Conservation (phyloP, 257 asterid genomes). For the Plectranthus barbatus region DNA sequence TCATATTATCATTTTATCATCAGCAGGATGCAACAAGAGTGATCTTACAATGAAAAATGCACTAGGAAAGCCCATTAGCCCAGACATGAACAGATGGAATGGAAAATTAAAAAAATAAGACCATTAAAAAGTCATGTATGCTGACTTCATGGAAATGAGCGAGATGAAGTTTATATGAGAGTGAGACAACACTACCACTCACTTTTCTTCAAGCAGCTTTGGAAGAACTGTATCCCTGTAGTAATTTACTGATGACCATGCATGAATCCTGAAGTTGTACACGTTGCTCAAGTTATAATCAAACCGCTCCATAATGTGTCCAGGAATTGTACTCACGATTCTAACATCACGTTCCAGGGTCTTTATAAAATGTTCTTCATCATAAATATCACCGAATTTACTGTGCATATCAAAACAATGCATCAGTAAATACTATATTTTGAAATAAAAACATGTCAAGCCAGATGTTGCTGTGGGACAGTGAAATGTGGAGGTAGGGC, state of each 20-base stretch:
- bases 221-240: conserved; percentile 81
- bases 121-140: neutral
- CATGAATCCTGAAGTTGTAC: conserved; percentile 85
- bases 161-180: conserved; percentile 1
- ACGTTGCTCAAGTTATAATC: conserved; percentile 82
- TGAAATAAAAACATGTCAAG: conserved; percentile 10
- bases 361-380: conserved; percentile 68
- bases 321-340: conserved; percentile 61
- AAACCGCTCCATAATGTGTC: conserved; percentile 76
- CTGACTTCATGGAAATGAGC: neutral
- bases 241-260: conserved; percentile 78
- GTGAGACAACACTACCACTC: conserved; percentile 29
- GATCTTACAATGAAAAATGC: neutral
- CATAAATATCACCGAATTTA: conserved; percentile 84
- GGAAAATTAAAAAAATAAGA: neutral
- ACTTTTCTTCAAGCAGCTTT: conserved; percentile 90
- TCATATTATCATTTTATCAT: neutral
- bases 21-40: neutral
- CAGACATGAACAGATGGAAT: neutral
- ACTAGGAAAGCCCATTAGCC: neutral
- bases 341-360: conserved; percentile 67
- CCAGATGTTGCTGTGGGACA: neutral
- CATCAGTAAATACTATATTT: conserved; percentile 12
- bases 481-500: neutral
- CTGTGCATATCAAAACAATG: conserved; percentile 38